A percentile compares a stretch with the other conserved stretches of the same genome.
These are phyloP conservation scores for Pseudisothecium myosuroides DNA, from an alignment of 225 moss, liverwort and hornwort species.

Conservation along the genomic window DNA sequence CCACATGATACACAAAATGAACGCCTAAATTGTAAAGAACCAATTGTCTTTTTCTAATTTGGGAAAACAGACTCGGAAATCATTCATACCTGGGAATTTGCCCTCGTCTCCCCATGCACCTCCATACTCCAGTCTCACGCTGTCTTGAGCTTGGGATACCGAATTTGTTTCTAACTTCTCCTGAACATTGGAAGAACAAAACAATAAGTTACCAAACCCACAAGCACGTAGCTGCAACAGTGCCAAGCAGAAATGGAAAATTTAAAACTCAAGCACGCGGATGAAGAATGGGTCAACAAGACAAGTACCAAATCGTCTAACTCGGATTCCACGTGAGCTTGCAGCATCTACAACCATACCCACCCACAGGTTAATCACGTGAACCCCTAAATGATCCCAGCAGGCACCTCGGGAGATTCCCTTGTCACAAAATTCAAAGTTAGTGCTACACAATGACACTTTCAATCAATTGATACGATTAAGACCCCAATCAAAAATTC, in stretches of 20 bases:
- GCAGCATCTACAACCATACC: slow-evolving; percentile 22
- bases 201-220: background rate
- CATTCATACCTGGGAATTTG: slow-evolving; percentile 7
- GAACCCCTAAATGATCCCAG: background rate
- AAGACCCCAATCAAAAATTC: background rate
- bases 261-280: background rate
- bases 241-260: background rate
- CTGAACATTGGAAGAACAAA: background rate
- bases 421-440: background rate
- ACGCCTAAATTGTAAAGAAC: background rate
- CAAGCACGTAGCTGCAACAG: background rate
- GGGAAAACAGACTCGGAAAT: too few species aligned
- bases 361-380: background rate
- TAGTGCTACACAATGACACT: background rate
- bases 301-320: slow-evolving; percentile 17
- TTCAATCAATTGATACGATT: background rate
- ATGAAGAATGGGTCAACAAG: background rate
- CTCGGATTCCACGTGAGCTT: slow-evolving; percentile 42
- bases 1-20: background rate
- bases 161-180: background rate
- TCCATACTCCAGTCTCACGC: background rate
- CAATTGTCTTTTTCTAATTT: background rate
- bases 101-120: background rate
- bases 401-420: background rate
- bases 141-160: background rate